These are phyloP conservation scores for Takashimella tepidaria DNA, from an alignment of 1,284 basidiomycete species.

Conservation along the genomic window DNA sequence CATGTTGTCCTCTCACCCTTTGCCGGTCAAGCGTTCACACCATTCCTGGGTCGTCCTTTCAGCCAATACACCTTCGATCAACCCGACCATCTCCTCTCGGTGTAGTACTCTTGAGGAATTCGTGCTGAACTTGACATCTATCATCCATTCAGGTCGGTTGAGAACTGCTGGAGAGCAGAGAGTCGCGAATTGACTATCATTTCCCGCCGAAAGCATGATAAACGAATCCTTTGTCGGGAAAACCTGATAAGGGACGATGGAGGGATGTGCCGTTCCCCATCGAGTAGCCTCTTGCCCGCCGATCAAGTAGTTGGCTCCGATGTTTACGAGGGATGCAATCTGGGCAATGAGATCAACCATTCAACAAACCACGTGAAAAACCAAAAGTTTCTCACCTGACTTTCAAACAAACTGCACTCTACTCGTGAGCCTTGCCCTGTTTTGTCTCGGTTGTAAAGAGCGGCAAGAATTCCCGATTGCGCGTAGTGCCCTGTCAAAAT, in stretches of 20 bases:
- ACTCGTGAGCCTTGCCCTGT: constrained; percentile 87
- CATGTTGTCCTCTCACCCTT: constrained; percentile 65
- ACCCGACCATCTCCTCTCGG: constrained; percentile 63
- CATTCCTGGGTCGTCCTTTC: constrained; percentile 62
- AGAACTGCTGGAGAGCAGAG: constrained; percentile 41
- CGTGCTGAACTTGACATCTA: constrained; percentile 57
- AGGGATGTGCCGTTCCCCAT: constrained; percentile 83
- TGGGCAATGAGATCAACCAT: constrained; percentile 41
- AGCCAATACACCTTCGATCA: constrained; percentile 63
- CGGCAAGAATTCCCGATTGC: constrained; percentile 88
- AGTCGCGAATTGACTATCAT: constrained; percentile 68
- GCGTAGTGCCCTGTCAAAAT: constrained; percentile 73
- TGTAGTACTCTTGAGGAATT: constrained; percentile 74
- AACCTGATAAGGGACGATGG: constrained; percentile 86
- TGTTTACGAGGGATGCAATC: constrained; percentile 87
- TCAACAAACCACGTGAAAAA: background rate
- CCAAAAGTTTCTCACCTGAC: constrained; percentile 55
- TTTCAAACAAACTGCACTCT: constrained; percentile 82
- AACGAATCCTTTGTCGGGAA: constrained; percentile 85
- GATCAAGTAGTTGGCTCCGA: constrained; percentile 89
- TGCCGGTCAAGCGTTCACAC: constrained; percentile 65
- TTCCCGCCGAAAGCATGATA: constrained; percentile 90
- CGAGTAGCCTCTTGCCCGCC: constrained; percentile 77
- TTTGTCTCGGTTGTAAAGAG: constrained; percentile 69
- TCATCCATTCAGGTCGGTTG: constrained; percentile 35